These are phyloP conservation scores for Alectoria sarmentosa DNA, from an alignment of 495 filamentous ascomycete species.

Conservation along the genomic window DNA sequence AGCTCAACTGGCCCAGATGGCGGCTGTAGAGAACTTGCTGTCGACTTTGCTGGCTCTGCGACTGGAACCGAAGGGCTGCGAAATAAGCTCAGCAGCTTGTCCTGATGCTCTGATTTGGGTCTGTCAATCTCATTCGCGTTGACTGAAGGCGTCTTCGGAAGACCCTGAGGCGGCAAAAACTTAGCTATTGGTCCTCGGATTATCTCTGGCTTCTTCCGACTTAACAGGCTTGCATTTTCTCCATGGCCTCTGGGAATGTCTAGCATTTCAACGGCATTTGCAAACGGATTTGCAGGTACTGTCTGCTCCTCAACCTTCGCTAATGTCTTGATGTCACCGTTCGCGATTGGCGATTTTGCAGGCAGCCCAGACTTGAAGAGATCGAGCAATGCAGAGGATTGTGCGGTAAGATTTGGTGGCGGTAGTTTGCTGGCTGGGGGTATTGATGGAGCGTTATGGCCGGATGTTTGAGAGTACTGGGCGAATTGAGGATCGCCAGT, in stretches of 20 bases:
- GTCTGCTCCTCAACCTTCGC: neutral
- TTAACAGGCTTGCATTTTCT: neutral
- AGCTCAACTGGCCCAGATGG: conserved; percentile 24
- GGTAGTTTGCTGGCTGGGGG: conserved; percentile 52
- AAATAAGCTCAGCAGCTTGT: conserved; percentile 31
- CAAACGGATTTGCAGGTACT: neutral
- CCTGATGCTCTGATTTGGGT: conserved; percentile 28
- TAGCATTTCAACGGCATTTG: neutral
- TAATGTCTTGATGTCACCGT: neutral
- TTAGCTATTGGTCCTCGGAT: neutral
- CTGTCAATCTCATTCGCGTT: conserved; percentile 6
- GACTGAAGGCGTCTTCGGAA: neutral
- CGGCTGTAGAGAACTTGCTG: conserved; percentile 8
- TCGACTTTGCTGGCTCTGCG: conserved; percentile 9
- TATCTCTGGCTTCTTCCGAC: neutral
- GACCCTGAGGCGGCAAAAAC: conserved; percentile 12
- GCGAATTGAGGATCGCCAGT: conserved; percentile 47
- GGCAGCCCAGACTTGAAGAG: conserved; percentile 47
- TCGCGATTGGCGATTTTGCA: neutral
- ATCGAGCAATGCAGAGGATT: conserved; percentile 56
- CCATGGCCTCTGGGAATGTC: neutral
- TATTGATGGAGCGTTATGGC: conserved; percentile 39
- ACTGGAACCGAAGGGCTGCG: conserved; percentile 22
- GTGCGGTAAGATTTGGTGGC: conserved; percentile 54
- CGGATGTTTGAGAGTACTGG: conserved; percentile 35